Conservation (phyloP, 2,329 filamentous ascomycete genomes). For the Podosphaera xanthii region DNA sequence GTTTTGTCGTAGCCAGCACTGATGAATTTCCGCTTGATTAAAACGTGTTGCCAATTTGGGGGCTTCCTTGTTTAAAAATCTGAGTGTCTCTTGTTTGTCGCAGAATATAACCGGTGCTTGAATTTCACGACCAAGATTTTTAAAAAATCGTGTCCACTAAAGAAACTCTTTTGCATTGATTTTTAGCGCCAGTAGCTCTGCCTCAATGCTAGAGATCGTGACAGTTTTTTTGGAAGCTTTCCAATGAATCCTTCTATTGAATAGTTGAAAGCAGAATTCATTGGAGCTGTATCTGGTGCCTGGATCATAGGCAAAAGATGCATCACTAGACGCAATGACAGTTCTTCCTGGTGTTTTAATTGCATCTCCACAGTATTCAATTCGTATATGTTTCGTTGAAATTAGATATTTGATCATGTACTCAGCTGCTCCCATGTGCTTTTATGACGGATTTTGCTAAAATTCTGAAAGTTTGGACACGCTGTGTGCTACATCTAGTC, state of each 20-base stretch:
- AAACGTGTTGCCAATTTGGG: neutral
- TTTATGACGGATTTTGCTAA: neutral
- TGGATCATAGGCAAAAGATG: neutral
- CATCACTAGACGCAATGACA: conserved; percentile 1
- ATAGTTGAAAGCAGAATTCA: conserved; percentile 1
- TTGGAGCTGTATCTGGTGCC: neutral
- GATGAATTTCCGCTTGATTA: neutral
- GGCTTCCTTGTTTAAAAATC: neutral
- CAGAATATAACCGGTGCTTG: neutral
- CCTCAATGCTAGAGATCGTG: neutral
- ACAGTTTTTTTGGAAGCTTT: neutral
- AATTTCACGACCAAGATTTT: neutral
- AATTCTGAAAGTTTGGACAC: neutral
- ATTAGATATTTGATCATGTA: neutral
- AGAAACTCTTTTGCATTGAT: neutral
- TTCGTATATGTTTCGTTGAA: neutral
- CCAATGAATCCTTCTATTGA: neutral
- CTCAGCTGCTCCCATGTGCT: neutral
- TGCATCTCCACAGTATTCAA: neutral
- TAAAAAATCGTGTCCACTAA: neutral
- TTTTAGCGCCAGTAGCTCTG: neutral
- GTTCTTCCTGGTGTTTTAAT: neutral
- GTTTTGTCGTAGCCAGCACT: neutral
- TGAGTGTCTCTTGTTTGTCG: neutral
- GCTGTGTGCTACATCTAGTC: neutral